These are phyloP conservation scores for Saccharata proteae DNA, from an alignment of 2,329 filamentous ascomycete genomes.

Conservation along the genomic window DNA sequence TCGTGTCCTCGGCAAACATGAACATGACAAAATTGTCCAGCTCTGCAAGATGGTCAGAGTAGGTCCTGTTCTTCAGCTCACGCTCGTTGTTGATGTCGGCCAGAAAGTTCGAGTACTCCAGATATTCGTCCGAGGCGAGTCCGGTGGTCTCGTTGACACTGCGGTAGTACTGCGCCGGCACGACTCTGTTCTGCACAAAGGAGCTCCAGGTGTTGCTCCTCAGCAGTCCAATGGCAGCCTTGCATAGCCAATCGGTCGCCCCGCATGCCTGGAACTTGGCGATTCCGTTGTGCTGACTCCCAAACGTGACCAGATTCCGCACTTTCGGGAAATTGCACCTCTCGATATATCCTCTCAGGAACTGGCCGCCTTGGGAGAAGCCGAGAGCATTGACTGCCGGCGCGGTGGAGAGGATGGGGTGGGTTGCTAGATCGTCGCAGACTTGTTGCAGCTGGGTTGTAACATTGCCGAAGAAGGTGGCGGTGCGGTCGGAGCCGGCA, in stretches of 20 bases:
- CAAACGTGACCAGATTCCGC: conserved; percentile 73
- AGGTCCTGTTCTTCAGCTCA: conserved; percentile 56
- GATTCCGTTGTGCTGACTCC: conserved; percentile 88
- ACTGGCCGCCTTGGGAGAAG: conserved; percentile 92
- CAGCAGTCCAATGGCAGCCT: conserved; percentile 64
- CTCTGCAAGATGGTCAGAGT: conserved; percentile 55
- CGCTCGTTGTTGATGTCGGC: conserved; percentile 97
- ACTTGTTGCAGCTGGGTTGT: conserved; percentile 64
- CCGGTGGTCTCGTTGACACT: conserved; percentile 49
- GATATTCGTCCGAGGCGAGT: conserved; percentile 47
- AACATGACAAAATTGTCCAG: conserved; percentile 79
- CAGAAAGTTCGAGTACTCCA: conserved; percentile 73
- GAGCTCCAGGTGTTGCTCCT: conserved; percentile 67
- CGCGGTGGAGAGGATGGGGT: conserved; percentile 70
- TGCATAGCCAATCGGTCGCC: conserved; percentile 65
- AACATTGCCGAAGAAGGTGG: conserved; percentile 85
- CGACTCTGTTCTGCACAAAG: conserved; percentile 66
- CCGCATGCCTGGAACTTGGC: conserved; percentile 65
- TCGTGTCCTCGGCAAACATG: conserved; percentile 75
- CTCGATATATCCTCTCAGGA: conserved; percentile 83
- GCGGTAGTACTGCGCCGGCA: conserved; percentile 93
- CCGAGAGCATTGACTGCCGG: conserved; percentile 82
- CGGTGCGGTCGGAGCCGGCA: conserved; percentile 57
- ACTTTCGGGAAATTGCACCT: conserved; percentile 69
- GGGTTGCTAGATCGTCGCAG: conserved; percentile 61